These are phyloP conservation scores for Trypanosomatidae sp. DNA, from an alignment of 208 protist species.

Conservation along the genomic window DNA sequence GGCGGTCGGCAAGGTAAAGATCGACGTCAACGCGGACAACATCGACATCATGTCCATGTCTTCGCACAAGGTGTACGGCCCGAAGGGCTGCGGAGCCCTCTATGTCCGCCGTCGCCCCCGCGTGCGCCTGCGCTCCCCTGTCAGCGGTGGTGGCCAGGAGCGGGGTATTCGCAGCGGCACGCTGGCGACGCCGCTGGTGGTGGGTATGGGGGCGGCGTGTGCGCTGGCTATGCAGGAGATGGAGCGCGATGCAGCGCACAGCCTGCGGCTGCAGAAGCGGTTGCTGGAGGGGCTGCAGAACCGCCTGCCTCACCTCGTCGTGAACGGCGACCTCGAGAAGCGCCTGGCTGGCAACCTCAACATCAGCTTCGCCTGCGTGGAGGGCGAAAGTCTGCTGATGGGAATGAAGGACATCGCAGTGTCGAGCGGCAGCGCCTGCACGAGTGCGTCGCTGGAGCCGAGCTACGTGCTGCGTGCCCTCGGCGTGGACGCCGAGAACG, in stretches of 20 bases:
- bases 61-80: slow-evolving; percentile 99
- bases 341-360: slow-evolving; percentile 98
- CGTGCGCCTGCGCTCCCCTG: slow-evolving; percentile 96
- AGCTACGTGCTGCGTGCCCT: slow-evolving; percentile 99
- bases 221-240: slow-evolving; percentile 93
- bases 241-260: slow-evolving; percentile 90
- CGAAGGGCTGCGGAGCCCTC: slow-evolving; percentile 94
- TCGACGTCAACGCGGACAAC: slow-evolving; percentile 97
- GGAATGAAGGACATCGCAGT: slow-evolving; percentile 97
- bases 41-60: slow-evolving; percentile 98
- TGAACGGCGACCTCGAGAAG: slow-evolving; percentile 94
- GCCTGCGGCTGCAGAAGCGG: slow-evolving; percentile 76
- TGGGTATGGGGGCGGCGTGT: slow-evolving; percentile 96
- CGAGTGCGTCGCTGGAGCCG: slow-evolving; percentile 98
- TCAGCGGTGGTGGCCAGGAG: slow-evolving; percentile 99
- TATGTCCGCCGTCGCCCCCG: slow-evolving; percentile 94
- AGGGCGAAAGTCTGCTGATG: slow-evolving; percentile 99
- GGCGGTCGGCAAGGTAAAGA: slow-evolving; percentile 97
- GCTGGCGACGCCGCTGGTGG: slow-evolving; percentile 90
- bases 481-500: slow-evolving; percentile 98
- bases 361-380: slow-evolving; percentile 98
- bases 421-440: slow-evolving; percentile 98
- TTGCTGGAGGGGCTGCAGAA: slow-evolving; percentile 86
- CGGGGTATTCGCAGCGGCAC: slow-evolving; percentile 96
- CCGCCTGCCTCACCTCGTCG: slow-evolving; percentile 82